Conservation (phyloP, 2,329 filamentous ascomycete species). For the Hypoxylon rubiginosum region DNA sequence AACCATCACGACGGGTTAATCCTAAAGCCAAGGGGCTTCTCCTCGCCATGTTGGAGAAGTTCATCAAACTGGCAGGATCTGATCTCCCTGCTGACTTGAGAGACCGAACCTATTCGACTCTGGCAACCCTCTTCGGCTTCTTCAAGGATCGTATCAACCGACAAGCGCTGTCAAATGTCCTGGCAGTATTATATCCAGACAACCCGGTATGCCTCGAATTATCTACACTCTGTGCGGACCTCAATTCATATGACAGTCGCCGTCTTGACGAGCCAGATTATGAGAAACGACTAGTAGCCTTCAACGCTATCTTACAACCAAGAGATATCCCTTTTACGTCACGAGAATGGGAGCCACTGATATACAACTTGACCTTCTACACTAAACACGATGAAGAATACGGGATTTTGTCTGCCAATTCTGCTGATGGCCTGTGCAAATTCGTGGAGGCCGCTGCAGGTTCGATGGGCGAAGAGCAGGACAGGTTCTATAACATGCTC, state of each 20-base stretch:
- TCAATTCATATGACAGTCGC: constrained; percentile 82
- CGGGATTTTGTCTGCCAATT: constrained; percentile 82
- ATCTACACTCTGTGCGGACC: constrained; percentile 77
- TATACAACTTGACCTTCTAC: constrained; percentile 91
- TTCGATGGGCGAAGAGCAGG: constrained; percentile 57
- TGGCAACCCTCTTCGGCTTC: constrained; percentile 88
- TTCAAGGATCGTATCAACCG: constrained; percentile 87
- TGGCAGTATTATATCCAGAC: constrained; percentile 77
- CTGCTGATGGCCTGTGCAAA: constrained; percentile 82
- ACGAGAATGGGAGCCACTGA: constrained; percentile 86
- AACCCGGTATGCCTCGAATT: constrained; percentile 72
- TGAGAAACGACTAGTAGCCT: constrained; percentile 82
- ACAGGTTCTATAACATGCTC: constrained; percentile 70
- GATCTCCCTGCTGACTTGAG: constrained; percentile 70
- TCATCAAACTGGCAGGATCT: constrained; percentile 75
- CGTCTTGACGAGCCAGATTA: constrained; percentile 91
- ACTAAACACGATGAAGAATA: constrained; percentile 90
- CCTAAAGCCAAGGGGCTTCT: constrained; percentile 86
- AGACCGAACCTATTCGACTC: constrained; percentile 76
- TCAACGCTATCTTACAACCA: constrained; percentile 76
- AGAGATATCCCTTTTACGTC: constrained; percentile 71
- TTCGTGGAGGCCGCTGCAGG: constrained; percentile 76
- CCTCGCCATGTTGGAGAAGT: constrained; percentile 83
- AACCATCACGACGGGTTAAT: constrained; percentile 85
- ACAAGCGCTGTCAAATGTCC: constrained; percentile 77